Base-by-base conservation (phyloP, 2,329 filamentous ascomycete genomes). In the Acrocalymma vagum region DNA sequence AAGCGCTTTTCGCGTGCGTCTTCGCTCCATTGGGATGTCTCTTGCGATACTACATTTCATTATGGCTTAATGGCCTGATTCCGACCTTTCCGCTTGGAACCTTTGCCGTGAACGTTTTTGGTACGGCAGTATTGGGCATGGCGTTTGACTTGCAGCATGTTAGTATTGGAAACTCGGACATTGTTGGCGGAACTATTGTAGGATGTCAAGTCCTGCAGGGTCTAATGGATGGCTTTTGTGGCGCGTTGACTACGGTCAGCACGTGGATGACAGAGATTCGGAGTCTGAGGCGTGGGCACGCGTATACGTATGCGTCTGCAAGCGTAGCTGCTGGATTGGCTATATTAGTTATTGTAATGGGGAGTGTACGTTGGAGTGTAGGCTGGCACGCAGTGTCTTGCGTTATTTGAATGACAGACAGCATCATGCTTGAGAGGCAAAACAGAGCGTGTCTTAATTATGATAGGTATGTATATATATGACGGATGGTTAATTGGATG, bases 11-110 rank as follows among this genome's bases (percentile, higher is more conserved):
- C 56, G 81, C 90, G 0, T 75, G 94, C 17, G 84, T 91, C 2
- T 94, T 96, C 58, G 88, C 90, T 1, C 93, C 93, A 0, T 53
- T 90, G 0, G 93, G 93, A 0, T 92, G 87, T 53, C 70, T 96
- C 0, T 63, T 79, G 0, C 82, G 93, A 3, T 95, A 88, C 72
- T 92, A 90, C 63, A 69, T 81, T 1, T 87, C 87, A 0, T 63
- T 88, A 6, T 68, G 75, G 16, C 78, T 96, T n/a, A 96, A 96
- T 58, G 74, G 80, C 0, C 76, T 82, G 14, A 54, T 83, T 0
- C 68, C 83, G 0, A 72, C 78, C 0, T 96, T 96, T 53, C 93
- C 93, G 0, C 68, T 96, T 0, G 93, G 93, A 3, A 97, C 93
- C 0, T 96, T 96, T 58, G 72, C 75, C 0, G 90, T 87, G 18